Conservation (phyloP, 768 basidiomycete genomes). For the Trametes gibbosa region DNA sequence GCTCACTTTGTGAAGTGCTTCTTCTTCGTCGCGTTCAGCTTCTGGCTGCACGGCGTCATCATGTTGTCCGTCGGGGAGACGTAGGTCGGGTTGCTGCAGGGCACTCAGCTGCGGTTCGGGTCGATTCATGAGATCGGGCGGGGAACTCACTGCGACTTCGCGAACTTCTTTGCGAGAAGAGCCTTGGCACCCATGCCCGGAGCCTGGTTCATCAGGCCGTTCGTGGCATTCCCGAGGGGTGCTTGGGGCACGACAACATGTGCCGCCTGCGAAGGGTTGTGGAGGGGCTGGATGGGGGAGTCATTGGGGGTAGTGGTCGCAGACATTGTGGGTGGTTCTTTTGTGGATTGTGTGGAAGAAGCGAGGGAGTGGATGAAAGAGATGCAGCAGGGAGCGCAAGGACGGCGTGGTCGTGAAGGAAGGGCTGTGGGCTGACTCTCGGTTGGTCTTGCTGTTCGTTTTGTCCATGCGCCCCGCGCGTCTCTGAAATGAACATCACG, state of each 20-base stretch:
- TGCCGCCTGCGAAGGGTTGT: conserved; percentile 81
- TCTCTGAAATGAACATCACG: conserved; percentile 23
- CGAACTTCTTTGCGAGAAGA: conserved; percentile 89
- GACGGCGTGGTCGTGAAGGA: conserved; percentile 16
- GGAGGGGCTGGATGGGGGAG: conserved; percentile 79
- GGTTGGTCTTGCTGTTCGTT: conserved; percentile 15
- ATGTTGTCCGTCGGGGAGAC: conserved; percentile 95
- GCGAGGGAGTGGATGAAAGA: not conserved
- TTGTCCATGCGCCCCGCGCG: conserved; percentile 16
- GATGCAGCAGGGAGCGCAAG: not conserved
- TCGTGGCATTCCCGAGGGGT: conserved; percentile 66
- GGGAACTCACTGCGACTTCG: conserved; percentile 73
- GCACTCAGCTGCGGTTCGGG: conserved; percentile 12
- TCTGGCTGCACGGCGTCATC: conserved; percentile 91
- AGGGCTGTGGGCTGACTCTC: conserved; percentile 5
- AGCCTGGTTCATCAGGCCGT: conserved; percentile 49
- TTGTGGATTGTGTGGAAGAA: not conserved
- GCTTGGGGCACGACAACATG: conserved; percentile 76
- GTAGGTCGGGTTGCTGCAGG: conserved; percentile 74
- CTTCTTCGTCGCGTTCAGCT: conserved; percentile 87
- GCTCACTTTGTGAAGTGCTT: conserved; percentile 88
- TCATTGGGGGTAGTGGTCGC: conserved; percentile 57
- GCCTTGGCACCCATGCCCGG: conserved; percentile 87
- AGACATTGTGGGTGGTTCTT: conserved; percentile 44
- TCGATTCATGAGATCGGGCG: conserved; percentile 1